Evolutionary conservation across 257 asterid genomes (phyloP).

Genomic region (Solanum lycopersicoides): DNA sequence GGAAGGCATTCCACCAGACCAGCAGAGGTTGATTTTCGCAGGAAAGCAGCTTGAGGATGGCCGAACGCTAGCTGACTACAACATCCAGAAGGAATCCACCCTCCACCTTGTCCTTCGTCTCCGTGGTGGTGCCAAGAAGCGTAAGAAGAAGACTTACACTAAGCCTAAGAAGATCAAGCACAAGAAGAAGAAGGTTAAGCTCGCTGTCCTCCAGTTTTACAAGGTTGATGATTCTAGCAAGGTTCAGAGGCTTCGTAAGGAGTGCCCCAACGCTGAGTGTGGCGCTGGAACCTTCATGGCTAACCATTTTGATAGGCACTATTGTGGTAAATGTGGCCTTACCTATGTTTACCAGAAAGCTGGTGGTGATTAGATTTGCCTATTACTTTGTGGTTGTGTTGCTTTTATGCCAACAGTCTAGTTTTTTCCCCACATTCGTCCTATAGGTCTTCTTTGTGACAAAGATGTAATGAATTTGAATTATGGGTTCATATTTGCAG

Average conservation of each 20-base stretch:
- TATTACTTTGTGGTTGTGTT: too few species aligned
- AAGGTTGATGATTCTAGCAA: not conserved
- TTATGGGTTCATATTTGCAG: too few species aligned
- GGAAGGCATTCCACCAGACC: not conserved
- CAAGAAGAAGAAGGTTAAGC: slow-evolving; percentile 35
- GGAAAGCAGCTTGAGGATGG: not conserved
- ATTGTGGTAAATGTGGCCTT: slow-evolving; percentile 30
- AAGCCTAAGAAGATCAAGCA: slow-evolving; percentile 36
- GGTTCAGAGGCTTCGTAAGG: not conserved
- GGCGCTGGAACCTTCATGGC: slow-evolving; percentile 8
- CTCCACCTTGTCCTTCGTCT: not conserved
- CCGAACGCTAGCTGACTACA: not conserved
- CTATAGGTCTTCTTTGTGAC: too few species aligned
- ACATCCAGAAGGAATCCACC: not conserved
- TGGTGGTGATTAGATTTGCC: slow-evolving; percentile 10
- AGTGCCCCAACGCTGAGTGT: not conserved
- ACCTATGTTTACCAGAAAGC: slow-evolving; percentile 35
- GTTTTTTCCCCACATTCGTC: not conserved
- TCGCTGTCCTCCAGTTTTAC: slow-evolving; percentile 8
- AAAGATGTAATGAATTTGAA: too few species aligned
- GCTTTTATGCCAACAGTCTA: not conserved
- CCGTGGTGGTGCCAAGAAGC: slow-evolving; percentile 29
- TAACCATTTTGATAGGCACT: slow-evolving; percentile 28
- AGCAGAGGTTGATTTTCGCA: not conserved
- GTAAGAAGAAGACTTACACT: slow-evolving; percentile 36